These are phyloP conservation scores for Ambrosiella xylebori DNA, from an alignment of 2,329 filamentous ascomycete species.

Conservation along the genomic window DNA sequence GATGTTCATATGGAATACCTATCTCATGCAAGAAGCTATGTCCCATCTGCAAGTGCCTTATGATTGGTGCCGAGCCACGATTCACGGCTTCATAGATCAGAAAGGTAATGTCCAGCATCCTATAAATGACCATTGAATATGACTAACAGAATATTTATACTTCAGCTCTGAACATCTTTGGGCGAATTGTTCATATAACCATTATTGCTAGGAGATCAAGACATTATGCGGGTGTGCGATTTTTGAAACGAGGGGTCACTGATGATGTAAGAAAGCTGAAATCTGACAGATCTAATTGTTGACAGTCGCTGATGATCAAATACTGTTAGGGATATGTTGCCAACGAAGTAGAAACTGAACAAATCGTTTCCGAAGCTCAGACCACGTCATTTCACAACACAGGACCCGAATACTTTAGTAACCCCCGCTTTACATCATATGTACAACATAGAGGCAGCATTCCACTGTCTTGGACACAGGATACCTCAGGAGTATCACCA, in stretches of 20 bases:
- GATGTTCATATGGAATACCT: slow-evolving; percentile 98
- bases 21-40: slow-evolving; percentile 63
- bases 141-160: background rate
- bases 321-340: slow-evolving; percentile 60
- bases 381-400: slow-evolving; percentile 93
- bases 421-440: slow-evolving; percentile 85
- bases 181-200: slow-evolving; percentile 75
- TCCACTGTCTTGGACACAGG: slow-evolving; percentile 92
- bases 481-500: slow-evolving; percentile 83
- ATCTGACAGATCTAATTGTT: background rate
- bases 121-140: slow-evolving; percentile 21
- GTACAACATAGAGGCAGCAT: slow-evolving; percentile 95
- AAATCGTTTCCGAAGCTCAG: slow-evolving; percentile 86
- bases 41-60: slow-evolving; percentile 59
- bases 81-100: slow-evolving; percentile 93
- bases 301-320: background rate
- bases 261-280: slow-evolving; percentile 39
- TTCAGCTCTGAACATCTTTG: slow-evolving; percentile 54
- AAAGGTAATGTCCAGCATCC: slow-evolving; percentile 28
- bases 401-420: slow-evolving; percentile 69
- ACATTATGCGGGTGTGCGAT: slow-evolving; percentile 85
- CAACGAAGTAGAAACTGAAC: slow-evolving; percentile 96
- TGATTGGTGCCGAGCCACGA: slow-evolving; percentile 91
- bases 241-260: slow-evolving; percentile 86
- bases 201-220: slow-evolving; percentile 84